Base-by-base conservation (phyloP, 495 filamentous ascomycete species). In the Margaritispora aquatica region DNA sequence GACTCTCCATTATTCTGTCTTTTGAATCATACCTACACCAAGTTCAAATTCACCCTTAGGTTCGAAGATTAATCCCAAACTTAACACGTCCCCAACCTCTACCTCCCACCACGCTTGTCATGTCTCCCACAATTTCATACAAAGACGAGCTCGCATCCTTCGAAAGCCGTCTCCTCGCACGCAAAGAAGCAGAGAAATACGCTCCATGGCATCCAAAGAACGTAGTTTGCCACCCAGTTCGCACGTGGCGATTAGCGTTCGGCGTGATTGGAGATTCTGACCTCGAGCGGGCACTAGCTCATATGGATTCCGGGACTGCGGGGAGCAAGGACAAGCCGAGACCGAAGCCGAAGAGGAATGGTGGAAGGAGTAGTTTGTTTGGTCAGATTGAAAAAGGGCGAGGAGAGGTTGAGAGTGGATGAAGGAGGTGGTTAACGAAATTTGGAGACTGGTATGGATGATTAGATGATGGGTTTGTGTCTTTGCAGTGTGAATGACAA, bases 271-370 rank as follows among this genome's bases (percentile, higher is more conserved):
- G 47, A 2, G 58, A 60, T 21, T 20, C n/a, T 15, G 58, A 60
- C 22, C 26, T 51, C 50, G 58, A 60, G 51, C 22, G 38, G 5
- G 23, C 26, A 29, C 47, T 60, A n/a, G 58, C 58, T 3, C 51
- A 60, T 50, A 60, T 60, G 58, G 58, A 60, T 54, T 36, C 26
- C 13, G 58, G 58, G 2, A 60, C 58, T 26, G 58, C 55, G 15
- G 55, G 55, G 15, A 36, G 26, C 22, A 58, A 58, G 55, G 55
- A 58, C 27, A 58, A 58, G 46, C 55, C 55, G 11, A 50, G 55
- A 51, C 55, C 55, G 19, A 58, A 58, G 55, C 55, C 55, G 26
- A 58, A 58, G 54, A 49, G n/a, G 26, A 50, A 34, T 13, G 31
- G 10, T 21, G 53, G 36, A 0, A 8, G 13, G 51, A 54, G 29